A percentile compares a stretch with the other conserved stretches of the same genome.
These are phyloP conservation scores for Aspergillus flavus DNA, from an alignment of 2,329 filamentous ascomycete genomes.

Conservation along the genomic window DNA sequence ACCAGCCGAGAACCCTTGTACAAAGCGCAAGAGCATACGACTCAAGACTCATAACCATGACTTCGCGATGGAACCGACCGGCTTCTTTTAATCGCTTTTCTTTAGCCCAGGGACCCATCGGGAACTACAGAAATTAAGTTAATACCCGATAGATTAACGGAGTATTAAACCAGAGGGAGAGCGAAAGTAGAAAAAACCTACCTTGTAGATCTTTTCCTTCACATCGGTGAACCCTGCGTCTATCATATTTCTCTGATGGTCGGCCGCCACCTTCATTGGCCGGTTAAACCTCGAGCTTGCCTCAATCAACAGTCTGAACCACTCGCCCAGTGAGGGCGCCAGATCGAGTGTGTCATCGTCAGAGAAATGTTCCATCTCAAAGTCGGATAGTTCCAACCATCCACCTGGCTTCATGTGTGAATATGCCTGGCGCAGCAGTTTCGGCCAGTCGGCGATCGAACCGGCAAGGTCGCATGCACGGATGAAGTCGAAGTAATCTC, in stretches of 20 bases:
- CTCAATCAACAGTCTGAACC: not conserved
- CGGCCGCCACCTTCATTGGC: not conserved
- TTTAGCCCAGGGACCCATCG: not conserved
- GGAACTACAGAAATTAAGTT: not conserved
- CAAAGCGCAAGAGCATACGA: not conserved
- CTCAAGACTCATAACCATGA: not conserved
- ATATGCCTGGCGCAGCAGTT: not conserved
- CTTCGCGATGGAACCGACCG: not conserved
- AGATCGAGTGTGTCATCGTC: not conserved
- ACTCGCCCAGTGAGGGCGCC: not conserved
- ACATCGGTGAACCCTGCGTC: not conserved
- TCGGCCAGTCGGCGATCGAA: not conserved
- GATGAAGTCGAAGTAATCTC: not conserved
- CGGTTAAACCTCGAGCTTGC: not conserved
- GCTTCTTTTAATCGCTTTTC: not conserved
- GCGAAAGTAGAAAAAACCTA: not conserved
- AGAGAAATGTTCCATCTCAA: not conserved
- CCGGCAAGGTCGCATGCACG: not conserved
- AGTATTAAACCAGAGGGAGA: rapidly evolving
- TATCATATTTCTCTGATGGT: not conserved
- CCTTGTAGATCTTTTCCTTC: not conserved
- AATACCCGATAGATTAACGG: not conserved
- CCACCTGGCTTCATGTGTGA: not conserved
- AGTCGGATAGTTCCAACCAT: not conserved
- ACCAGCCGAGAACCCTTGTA: not conserved